Percentiles rank a stretch among this genome's conserved stretches.
Evolutionary conservation across 129 eudicot genomes (phyloP).

Genomic region (Artemisia argyi): DNA sequence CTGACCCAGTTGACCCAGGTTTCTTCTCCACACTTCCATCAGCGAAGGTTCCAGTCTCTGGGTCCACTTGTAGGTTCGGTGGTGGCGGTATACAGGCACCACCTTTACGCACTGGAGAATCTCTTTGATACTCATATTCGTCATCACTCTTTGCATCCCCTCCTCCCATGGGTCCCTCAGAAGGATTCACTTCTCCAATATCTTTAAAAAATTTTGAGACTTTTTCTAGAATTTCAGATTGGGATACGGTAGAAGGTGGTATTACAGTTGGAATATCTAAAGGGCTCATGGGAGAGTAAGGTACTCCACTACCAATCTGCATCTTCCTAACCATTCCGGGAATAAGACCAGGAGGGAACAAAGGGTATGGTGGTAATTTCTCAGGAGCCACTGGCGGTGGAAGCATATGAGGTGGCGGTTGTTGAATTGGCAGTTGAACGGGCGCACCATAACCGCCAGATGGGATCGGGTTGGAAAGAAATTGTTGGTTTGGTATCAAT

Average conservation of each 20-base stretch:
- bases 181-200: conserved; percentile 91
- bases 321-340: conserved; percentile 97
- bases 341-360: conserved; percentile 93
- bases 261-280: conserved; percentile 72
- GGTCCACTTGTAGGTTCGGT: conserved; percentile 67
- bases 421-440: conserved; percentile 48
- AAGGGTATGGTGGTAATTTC: conserved; percentile 79
- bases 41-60: conserved; percentile 60
- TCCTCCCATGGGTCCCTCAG: conserved; percentile 77
- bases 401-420: conserved; percentile 29
- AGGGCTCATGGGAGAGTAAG: conserved; percentile 92
- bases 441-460: conserved; percentile 45
- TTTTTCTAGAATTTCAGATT: conserved; percentile 68
- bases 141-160: conserved; percentile 48
- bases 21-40: conserved; percentile 84
- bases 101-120: conserved; percentile 66
- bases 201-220: conserved; percentile 82
- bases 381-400: conserved; percentile 46
- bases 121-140: conserved; percentile 75
- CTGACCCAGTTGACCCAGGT: conserved; percentile 68
- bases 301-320: conserved; percentile 98
- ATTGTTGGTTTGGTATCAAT: conserved; percentile 25
- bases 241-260: conserved; percentile 49
- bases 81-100: conserved; percentile 99
- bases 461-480: conserved; percentile 23